Evolutionary conservation across 257 asterid genomes (phyloP), one percentile per base, ranked within the genome.

Genomic region (Avicennia marina): DNA sequence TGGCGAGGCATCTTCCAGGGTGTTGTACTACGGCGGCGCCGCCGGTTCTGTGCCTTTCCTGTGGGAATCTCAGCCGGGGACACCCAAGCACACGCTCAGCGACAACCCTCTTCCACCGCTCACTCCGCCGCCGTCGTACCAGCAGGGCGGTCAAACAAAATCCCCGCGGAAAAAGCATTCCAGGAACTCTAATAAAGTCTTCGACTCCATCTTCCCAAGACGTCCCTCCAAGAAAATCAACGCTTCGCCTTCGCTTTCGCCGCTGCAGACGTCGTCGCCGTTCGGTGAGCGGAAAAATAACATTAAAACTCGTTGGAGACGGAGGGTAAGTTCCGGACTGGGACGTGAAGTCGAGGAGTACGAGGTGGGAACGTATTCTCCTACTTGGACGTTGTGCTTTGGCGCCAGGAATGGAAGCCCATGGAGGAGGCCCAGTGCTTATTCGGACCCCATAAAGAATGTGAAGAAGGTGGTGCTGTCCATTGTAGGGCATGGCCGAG

Each of bases 21-120:
- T 70, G 17, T 50, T 66, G 41, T 77, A 74, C 72, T 81, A 75
- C 36, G 84, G 78, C 2, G 81, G 70, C 32, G 67, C 80, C 24
- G 42, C 71, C 2, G 78, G 84, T 27, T 56, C 82, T 1, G 62
- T 81, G 33, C 88, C 88, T 0, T 81, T 81, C 75, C 47, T 19
- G 11, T 81, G 88, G 88, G 88, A 81, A 19, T 77, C 88, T 4
- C 63, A 43, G 40, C 88, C 88, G 15, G 88, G 88, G 5, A 81
- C 88, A 16, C 88, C 88, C 1, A 77, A 75, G 46, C 84, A 74
- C 59, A 6, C 65, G 2, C 62, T 45, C 46, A 36, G 66, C 7
- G 65, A 55, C 19, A 42, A 25, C 58, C 67, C 70, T n/a, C 66
- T 74, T 26, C 82, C 84, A 1, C 84, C 88, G 10, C 69, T 81